phyloP scores from a whole-genome alignment of 192 early-diverging fungal genomes.

The Physocladia obscura region DNA sequence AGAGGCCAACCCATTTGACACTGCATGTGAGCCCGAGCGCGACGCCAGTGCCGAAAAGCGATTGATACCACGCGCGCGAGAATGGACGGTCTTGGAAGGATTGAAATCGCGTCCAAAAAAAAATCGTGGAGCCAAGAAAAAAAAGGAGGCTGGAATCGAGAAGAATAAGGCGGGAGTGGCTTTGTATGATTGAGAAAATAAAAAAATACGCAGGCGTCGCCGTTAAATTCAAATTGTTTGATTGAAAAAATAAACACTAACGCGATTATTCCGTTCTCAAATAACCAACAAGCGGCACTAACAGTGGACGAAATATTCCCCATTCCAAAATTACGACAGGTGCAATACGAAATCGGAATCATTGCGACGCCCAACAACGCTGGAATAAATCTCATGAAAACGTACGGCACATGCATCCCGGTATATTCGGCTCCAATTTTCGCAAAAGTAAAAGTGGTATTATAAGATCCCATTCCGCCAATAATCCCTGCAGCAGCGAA shows the following conservation, averaged over 20 bases:
- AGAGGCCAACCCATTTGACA: constrained; percentile 60
- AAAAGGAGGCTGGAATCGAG: constrained; percentile 54
- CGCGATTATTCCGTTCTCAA: constrained; percentile 38
- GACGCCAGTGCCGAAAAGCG: constrained; percentile 22
- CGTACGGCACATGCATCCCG: constrained; percentile 82
- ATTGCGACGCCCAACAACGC: constrained; percentile 74
- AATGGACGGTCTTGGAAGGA: constrained; percentile 46
- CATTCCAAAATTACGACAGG: constrained; percentile 48
- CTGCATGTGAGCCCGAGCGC: constrained; percentile 45
- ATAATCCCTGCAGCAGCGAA: constrained; percentile 44
- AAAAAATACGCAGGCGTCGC: background rate
- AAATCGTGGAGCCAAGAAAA: constrained; percentile 44
- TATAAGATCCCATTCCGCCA: constrained; percentile 37
- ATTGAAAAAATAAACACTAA: constrained; percentile 9
- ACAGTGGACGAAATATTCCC: constrained; percentile 36
- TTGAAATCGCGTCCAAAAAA: constrained; percentile 48
- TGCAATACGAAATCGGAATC: constrained; percentile 56
- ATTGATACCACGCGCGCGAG: constrained; percentile 40
- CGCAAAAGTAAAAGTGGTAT: constrained; percentile 48
- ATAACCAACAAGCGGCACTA: constrained; percentile 41
- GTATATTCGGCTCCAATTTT: constrained; percentile 89
- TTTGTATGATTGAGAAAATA: constrained; percentile 12
- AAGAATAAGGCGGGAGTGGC: constrained; percentile 51
- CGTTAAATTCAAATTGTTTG: background rate
- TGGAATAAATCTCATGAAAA: constrained; percentile 77